Evolutionary conservation across 257 asterid species (phyloP), one percentile per base, ranked within the genome.

Genomic region (Solanum ossicruentum): DNA sequence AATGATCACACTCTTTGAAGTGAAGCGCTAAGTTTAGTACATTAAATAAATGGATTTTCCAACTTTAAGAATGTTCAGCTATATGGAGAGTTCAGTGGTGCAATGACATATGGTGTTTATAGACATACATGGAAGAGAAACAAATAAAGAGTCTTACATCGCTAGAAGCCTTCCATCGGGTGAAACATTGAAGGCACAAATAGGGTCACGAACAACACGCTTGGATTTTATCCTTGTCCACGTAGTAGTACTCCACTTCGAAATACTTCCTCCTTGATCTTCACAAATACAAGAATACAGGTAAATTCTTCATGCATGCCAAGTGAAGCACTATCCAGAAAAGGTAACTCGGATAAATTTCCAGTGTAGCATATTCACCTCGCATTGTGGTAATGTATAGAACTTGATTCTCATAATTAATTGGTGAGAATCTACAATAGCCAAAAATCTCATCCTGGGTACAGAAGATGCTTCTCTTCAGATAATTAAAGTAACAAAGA

Each of bases 151-250:
- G 86, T 81, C 97, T 94, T 91, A 97, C 98, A 94, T 52, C 61
- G 97, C 97, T 85, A 97, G 94, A 84, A 89, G 88, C 88, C 93
- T 94, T 82, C 98, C 98, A 88, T 97, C 93, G 83, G 93, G 88
- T 80, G 99, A 97, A 85, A 93, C 93, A 86, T 90, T 93, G 84
- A 95, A 94, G n/a, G 99, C 94, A 90, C 89, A 95, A 88, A 96
- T 72, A 82, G 98, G 91, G 80, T 94, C 98, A 49, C 93, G 88
- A 51, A 85, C 89, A 81, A 93, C 89, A 36, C 52, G 90, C 43
- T 92, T 88, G 83, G 99, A 94, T 80, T 90, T 90, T 73, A 92
- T 92, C 92, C 92, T 95, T 61, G 20, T 73, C 98, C 99, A 92
- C 26, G 98, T 67, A 72, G 90, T 84, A 75, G 95, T 90, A 86